A percentile compares a stretch with the other conserved stretches of the same genome.
Evolutionary conservation across 495 filamentous ascomycete species (phyloP).

Genomic region (Astrocystis sublimbata): DNA sequence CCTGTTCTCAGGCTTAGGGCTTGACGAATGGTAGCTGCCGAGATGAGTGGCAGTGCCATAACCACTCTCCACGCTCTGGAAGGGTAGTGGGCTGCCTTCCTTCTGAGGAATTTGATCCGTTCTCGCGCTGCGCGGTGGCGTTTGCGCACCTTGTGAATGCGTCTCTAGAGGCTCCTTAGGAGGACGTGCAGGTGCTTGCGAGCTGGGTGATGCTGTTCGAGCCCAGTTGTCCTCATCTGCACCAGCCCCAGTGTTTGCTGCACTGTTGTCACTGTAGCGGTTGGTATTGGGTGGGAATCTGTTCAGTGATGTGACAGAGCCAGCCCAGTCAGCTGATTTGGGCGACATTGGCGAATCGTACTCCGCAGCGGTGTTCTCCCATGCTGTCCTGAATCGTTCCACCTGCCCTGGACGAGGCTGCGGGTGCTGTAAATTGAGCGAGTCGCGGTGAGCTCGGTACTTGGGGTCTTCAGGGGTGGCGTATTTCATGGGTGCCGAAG

Average conservation of each 20-base stretch:
- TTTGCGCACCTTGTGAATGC: conserved; percentile 25
- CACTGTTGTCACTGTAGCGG: conserved; percentile 48
- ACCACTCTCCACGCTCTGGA: conserved; percentile 52
- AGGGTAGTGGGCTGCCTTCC: conserved; percentile 41
- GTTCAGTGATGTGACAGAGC: conserved; percentile 56
- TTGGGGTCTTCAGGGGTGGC: conserved; percentile 79
- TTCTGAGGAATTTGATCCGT: conserved; percentile 46
- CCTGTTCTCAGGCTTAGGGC: conserved; percentile 47
- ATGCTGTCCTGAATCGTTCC: conserved; percentile 73
- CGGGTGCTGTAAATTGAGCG: conserved; percentile 84
- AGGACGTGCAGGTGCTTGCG: conserved; percentile 47
- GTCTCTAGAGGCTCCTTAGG: conserved; percentile 54
- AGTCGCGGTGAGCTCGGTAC: conserved; percentile 88
- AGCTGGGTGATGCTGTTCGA: conserved; percentile 36
- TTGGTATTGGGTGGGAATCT: conserved; percentile 42
- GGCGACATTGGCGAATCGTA: conserved; percentile 68
- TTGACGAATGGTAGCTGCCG: conserved; percentile 41
- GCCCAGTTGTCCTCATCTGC: conserved; percentile 45
- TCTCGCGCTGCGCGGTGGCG: conserved; percentile 39
- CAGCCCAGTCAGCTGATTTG: conserved; percentile 72
- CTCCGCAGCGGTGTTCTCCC: conserved; percentile 76
- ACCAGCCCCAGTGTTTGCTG: conserved; percentile 25
- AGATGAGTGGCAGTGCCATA: conserved; percentile 48
- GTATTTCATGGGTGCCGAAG: conserved; percentile 35
- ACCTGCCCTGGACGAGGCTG: conserved; percentile 84